phyloP scores from a whole-genome alignment of 225 moss, liverwort and hornwort species.

The Sphagnum tenellum region DNA sequence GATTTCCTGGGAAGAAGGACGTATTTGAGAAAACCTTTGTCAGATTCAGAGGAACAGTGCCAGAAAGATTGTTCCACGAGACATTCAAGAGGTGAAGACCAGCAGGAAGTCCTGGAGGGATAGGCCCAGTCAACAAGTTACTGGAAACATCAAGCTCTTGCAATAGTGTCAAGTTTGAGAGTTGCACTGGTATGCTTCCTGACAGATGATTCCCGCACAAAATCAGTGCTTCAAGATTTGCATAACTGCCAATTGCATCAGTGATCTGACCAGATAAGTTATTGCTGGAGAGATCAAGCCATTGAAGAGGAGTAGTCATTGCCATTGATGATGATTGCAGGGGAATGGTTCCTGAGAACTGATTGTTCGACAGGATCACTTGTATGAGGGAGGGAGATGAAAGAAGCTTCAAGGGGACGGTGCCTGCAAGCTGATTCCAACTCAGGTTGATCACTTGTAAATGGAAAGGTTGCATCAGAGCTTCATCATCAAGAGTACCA shows the following conservation, averaged over 20 bases:
- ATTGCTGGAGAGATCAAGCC: conserved; percentile 34
- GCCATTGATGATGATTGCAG: not conserved
- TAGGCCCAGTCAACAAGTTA: conserved; percentile 25
- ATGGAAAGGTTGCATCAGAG: conserved; percentile 28
- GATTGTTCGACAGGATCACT: conserved; percentile 28
- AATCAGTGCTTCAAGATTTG: conserved; percentile 22
- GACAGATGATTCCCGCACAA: conserved; percentile 28
- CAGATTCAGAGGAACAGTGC: conserved; percentile 38
- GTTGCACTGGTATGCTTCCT: conserved; percentile 24
- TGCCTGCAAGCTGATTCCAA: conserved; percentile 51
- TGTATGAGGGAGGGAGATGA: conserved; percentile 16
- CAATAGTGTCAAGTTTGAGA: conserved; percentile 28
- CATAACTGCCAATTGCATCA: conserved; percentile 18
- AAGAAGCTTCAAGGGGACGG: conserved; percentile 36
- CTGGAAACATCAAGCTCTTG: conserved; percentile 53
- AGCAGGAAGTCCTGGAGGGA: conserved; percentile 31
- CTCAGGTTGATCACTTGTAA: conserved; percentile 49
- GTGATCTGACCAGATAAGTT: conserved; percentile 23
- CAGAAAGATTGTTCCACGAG: conserved; percentile 61
- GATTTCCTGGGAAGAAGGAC: conserved; percentile 68
- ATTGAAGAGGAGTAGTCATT: conserved; percentile 11
- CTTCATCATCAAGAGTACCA: conserved; percentile 24
- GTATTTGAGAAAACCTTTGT: conserved; percentile 30
- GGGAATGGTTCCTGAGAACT: conserved; percentile 32
- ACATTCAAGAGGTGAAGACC: conserved; percentile 39